Evolutionary conservation across 169 alveolate genomes (phyloP).

Genomic region (Ichthyophthirius multifiliis): DNA sequence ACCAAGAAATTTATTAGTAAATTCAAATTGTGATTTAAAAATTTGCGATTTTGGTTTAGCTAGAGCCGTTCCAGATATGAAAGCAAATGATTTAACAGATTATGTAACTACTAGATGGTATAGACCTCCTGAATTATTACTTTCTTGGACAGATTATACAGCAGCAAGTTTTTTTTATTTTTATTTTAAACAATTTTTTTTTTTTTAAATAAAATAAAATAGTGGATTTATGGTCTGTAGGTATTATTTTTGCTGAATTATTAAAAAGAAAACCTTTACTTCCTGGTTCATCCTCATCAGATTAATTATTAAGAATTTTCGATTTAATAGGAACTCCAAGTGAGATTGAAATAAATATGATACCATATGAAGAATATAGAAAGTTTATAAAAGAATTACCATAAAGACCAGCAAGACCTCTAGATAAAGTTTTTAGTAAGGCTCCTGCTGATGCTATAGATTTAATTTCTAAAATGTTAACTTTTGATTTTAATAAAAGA

Average conservation of each 20-base stretch:
- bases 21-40: conserved; percentile 74
- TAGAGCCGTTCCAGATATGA: conserved; percentile 51
- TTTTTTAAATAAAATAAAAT: background rate
- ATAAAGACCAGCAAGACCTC: conserved; percentile 41
- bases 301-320: conserved; percentile 48
- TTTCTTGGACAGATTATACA: conserved; percentile 65
- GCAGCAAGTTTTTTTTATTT: no score
- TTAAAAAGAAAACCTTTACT: conserved; percentile 72
- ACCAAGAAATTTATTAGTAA: conserved; percentile 73
- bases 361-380: conserved; percentile 49
- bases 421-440: conserved; percentile 29
- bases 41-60: conserved; percentile 83
- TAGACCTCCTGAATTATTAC: conserved; percentile 81
- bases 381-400: conserved; percentile 52
- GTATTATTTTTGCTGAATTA: conserved; percentile 82
- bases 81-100: conserved; percentile 54
- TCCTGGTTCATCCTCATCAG: conserved; percentile 63
- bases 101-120: conserved; percentile 84
- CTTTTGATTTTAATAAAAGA: conserved; percentile 68
- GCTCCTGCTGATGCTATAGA: conserved; percentile 54
- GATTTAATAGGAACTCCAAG: conserved; percentile 62
- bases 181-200: background rate
- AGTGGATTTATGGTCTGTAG: conserved; percentile 84
- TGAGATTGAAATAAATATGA: conserved; percentile 33
- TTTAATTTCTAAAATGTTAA: conserved; percentile 62